Evolutionary conservation across 352 stramenopile species (phyloP).

Genomic region (Phytopythium ostracodes): DNA sequence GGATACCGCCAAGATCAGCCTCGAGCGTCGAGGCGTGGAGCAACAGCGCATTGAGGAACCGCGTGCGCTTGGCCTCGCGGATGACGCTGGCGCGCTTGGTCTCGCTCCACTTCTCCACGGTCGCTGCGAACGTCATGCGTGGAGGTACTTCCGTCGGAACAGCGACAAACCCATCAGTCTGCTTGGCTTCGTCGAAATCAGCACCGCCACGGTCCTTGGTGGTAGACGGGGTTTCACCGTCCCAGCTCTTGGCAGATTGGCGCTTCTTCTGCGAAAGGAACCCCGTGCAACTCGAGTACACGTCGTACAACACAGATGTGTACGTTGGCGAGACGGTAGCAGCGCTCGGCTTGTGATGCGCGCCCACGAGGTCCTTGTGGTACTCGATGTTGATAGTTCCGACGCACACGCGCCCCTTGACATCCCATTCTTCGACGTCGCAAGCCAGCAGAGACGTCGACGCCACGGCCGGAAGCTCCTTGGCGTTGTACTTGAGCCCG

Average conservation of each 20-base stretch:
- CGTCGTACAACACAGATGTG: conserved; percentile 43
- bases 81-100: conserved; percentile 12
- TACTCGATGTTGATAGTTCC: conserved; percentile 58
- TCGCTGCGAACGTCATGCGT: neutral
- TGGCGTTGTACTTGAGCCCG: conserved; percentile 52
- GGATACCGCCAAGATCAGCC: conserved; percentile 34
- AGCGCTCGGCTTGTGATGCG: neutral
- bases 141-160: conserved; percentile 2
- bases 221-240: neutral
- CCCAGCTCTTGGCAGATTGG: neutral
- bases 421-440: conserved; percentile 31
- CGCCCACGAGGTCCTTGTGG: conserved; percentile 25
- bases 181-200: neutral
- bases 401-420: conserved; percentile 59
- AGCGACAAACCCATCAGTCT: conserved; percentile 6
- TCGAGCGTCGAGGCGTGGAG: conserved; percentile 51
- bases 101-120: conserved; percentile 15
- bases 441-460: conserved; percentile 5
- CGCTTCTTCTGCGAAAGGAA: conserved; percentile 22
- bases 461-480: neutral
- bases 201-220: neutral
- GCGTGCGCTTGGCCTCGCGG: conserved; percentile 29
- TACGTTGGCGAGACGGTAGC: conserved; percentile 4
- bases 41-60: conserved; percentile 53
- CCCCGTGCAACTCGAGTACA: conserved; percentile 35